Evolutionary conservation across 106 monocot species (phyloP).

Genomic region (Vanilla planifolia): DNA sequence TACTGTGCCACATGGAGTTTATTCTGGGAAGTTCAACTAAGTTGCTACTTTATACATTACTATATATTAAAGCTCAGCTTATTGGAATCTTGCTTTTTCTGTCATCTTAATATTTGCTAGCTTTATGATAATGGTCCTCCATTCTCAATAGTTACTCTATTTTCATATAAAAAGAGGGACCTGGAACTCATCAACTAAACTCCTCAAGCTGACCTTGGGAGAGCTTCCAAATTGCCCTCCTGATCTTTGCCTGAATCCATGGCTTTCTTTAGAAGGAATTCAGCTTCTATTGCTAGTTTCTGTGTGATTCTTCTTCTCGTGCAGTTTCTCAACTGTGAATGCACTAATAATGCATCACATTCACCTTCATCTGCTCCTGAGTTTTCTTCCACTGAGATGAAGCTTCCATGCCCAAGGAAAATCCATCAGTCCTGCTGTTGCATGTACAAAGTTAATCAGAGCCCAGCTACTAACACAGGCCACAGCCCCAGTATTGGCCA

Average conservation of each 20-base stretch:
- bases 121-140: neutral
- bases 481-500: conserved; percentile 3
- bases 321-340: neutral
- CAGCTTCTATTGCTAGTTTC: neutral
- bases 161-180: neutral
- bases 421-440: neutral
- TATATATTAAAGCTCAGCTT: no score
- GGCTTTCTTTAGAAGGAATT: neutral
- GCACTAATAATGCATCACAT: neutral
- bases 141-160: neutral
- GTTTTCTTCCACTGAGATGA: neutral
- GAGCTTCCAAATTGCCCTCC: neutral
- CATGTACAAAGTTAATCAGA: neutral
- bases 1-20: no score
- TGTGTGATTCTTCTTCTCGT: neutral
- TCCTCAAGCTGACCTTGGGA: no score
- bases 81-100: no score
- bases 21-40: no score
- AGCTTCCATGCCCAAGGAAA: neutral
- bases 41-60: no score
- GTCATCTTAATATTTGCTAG: no score
- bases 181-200: no score
- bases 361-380: neutral
- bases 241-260: neutral
- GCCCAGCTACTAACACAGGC: neutral